Evolutionary conservation across 1,284 basidiomycete genomes (phyloP).

Genomic region (Gymnopus androsaceus): DNA sequence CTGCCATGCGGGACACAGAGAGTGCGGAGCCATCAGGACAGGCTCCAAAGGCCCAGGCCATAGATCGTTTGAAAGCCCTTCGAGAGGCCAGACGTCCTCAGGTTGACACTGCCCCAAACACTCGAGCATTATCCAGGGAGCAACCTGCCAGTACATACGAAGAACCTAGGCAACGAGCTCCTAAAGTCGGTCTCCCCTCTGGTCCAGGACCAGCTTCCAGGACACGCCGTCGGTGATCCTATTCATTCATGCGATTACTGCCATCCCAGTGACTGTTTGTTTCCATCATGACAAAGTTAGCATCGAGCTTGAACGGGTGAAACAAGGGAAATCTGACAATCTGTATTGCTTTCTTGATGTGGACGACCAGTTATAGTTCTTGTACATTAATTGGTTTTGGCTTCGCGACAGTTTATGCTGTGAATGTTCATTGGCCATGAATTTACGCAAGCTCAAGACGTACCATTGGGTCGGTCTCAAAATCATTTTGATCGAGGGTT

Average conservation of each 20-base stretch:
- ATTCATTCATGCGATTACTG: neutral
- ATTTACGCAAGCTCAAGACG: too few relatives aligned
- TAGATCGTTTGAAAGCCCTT: conserved; percentile 52
- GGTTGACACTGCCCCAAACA: conserved; percentile 17
- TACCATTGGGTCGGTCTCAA: too few relatives aligned
- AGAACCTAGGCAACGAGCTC: conserved; percentile 13
- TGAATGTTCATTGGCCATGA: too few relatives aligned
- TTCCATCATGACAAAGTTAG: neutral
- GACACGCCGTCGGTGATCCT: neutral
- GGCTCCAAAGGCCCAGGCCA: conserved; percentile 45
- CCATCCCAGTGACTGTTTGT: neutral
- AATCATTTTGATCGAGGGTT: too few relatives aligned
- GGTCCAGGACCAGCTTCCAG: conserved; percentile 9
- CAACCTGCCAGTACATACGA: neutral
- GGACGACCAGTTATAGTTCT: too few relatives aligned
- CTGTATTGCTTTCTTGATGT: too few relatives aligned
- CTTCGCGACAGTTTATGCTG: too few relatives aligned
- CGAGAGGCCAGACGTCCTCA: conserved; percentile 51
- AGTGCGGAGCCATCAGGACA: conserved; percentile 36
- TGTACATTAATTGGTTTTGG: too few relatives aligned
- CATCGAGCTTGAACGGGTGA: too few relatives aligned
- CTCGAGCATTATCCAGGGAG: neutral
- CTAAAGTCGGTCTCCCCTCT: conserved; percentile 10
- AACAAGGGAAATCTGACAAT: too few relatives aligned
- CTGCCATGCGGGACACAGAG: neutral